A percentile compares a stretch with the other conserved stretches of the same genome.
phyloP scores from a whole-genome alignment of 345 rosid species.

The Dovyalis caffra region DNA sequence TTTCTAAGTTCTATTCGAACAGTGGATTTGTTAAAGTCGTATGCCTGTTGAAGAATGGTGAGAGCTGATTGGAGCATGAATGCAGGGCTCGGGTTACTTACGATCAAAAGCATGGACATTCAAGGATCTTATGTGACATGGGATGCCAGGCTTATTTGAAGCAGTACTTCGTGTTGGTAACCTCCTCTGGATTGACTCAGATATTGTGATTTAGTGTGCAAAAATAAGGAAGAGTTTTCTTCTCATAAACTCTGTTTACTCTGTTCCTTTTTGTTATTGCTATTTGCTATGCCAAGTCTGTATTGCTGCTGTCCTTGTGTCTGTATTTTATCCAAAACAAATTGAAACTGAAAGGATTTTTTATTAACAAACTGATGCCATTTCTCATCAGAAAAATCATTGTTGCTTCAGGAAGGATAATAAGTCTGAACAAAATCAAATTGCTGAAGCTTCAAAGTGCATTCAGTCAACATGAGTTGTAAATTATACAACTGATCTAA shows the following conservation, averaged over 20 bases:
- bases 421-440: background rate
- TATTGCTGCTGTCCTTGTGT: too few relatives aligned
- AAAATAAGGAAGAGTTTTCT: too few relatives aligned
- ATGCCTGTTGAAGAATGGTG: background rate
- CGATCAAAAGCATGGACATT: background rate
- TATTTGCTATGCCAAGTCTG: too few relatives aligned
- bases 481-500: constrained; percentile 45
- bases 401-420: background rate
- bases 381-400: background rate
- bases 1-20: background rate
- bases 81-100: background rate
- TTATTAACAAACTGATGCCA: background rate
- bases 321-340: background rate
- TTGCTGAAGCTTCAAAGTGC: background rate
- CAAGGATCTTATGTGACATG: too few relatives aligned
- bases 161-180: too few relatives aligned
- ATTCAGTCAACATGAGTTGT: background rate
- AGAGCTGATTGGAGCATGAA: background rate
- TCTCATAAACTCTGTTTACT: too few relatives aligned
- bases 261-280: too few relatives aligned
- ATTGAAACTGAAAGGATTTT: background rate
- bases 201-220: too few relatives aligned
- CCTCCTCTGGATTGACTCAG: too few relatives aligned
- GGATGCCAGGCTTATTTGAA: too few relatives aligned
- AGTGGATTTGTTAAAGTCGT: background rate